Conservation (phyloP, 2,329 filamentous ascomycete genomes). For the Colletotrichum sp. region DNA sequence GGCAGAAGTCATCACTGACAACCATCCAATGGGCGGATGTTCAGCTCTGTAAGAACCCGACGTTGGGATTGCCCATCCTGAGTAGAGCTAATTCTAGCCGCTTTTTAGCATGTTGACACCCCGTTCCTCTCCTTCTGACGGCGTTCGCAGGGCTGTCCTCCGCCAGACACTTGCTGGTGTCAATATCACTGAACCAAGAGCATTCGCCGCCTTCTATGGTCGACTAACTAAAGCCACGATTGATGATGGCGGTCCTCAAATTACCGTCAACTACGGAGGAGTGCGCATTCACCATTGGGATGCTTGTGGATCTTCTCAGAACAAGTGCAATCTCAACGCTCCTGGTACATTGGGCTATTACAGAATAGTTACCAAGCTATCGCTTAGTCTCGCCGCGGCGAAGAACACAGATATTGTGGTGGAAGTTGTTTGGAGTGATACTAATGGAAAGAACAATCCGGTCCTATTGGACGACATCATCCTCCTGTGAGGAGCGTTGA, state of each 20-base stretch:
- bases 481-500: neutral
- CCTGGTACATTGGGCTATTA: neutral
- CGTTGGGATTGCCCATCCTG: neutral
- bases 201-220: neutral
- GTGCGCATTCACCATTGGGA: neutral
- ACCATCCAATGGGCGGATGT: neutral
- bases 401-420: neutral
- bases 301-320: neutral
- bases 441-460: neutral
- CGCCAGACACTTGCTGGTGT: neutral
- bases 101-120: neutral
- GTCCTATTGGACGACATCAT: neutral
- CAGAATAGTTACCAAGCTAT: neutral
- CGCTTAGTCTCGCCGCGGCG: neutral
- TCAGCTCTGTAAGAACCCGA: neutral
- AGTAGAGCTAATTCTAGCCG: neutral
- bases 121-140: neutral
- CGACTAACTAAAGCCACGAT: neutral
- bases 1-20: neutral
- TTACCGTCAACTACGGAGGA: neutral
- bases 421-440: neutral
- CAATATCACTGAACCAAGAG: neutral
- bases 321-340: neutral
- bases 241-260: neutral
- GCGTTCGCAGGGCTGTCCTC: neutral